These are phyloP conservation scores for Pyrenophora teres DNA, from an alignment of 2,329 filamentous ascomycete species.

Conservation along the genomic window DNA sequence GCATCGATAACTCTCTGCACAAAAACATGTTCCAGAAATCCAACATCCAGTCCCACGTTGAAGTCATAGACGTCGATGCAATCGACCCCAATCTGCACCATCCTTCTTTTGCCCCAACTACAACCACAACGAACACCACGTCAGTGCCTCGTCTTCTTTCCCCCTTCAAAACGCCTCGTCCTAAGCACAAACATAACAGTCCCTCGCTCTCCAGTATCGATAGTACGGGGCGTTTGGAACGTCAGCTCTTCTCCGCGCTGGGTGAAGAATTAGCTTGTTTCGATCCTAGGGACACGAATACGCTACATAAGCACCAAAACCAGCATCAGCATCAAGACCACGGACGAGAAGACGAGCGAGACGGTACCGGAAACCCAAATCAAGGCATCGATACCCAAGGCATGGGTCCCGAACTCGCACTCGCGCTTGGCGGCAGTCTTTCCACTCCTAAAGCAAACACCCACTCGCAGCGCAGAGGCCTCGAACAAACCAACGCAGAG, in stretches of 20 bases:
- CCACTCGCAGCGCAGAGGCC: slow-evolving; percentile 7
- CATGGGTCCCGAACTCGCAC: slow-evolving; percentile 22
- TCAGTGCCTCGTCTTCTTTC: slow-evolving; percentile 15
- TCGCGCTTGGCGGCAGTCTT: slow-evolving; percentile 4
- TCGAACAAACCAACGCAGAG: background rate
- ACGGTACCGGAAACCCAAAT: no score
- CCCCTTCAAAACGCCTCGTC: slow-evolving; percentile 16
- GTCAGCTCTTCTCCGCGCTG: slow-evolving; percentile 37
- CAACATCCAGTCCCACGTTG: slow-evolving; percentile 10
- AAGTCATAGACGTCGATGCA: slow-evolving; percentile 31
- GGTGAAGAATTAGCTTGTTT: slow-evolving; percentile 38
- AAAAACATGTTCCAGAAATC: background rate
- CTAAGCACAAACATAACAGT: slow-evolving; percentile 22
- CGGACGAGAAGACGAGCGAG: no score
- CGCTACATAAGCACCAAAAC: no score
- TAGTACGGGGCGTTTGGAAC: slow-evolving; percentile 35
- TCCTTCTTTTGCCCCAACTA: no score
- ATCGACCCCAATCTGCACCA: slow-evolving; percentile 17
- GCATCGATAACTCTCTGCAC: background rate
- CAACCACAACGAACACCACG: background rate
- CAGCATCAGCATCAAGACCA: no score
- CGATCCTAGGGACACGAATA: slow-evolving; percentile 3
- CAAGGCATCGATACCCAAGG: slow-evolving; percentile 12
- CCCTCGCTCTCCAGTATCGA: slow-evolving; percentile 33
- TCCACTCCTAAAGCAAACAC: background rate